Evolutionary conservation across 202 grass and related monocot species (phyloP).

Genomic region (Eragrostis tef): DNA sequence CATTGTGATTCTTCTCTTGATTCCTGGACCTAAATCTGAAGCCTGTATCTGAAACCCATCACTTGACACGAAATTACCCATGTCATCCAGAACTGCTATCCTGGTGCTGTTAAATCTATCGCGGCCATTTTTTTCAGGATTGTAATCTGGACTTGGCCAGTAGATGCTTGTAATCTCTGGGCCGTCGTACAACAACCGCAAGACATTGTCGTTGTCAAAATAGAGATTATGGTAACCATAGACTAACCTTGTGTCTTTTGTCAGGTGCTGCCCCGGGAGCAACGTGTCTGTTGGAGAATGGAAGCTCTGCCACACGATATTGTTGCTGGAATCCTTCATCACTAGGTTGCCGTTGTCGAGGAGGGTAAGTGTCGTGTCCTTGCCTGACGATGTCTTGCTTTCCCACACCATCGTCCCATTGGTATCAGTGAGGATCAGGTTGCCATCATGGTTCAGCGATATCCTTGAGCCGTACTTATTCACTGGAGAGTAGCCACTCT

Average conservation of each 20-base stretch:
- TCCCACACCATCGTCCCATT: conserved; percentile 61
- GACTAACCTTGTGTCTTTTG: conserved; percentile 55
- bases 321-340: conserved; percentile 48
- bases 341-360: conserved; percentile 73
- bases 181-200: conserved; percentile 62
- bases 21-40: conserved; percentile 52
- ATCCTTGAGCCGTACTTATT: conserved; percentile 58
- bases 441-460: conserved; percentile 50
- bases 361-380: conserved; percentile 47
- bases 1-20: conserved; percentile 59
- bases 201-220: conserved; percentile 73
- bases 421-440: conserved; percentile 58
- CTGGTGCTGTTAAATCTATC: conserved; percentile 67
- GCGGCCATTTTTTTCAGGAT: conserved; percentile 47
- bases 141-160: conserved; percentile 64
- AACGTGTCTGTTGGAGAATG: conserved; percentile 70
- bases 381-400: conserved; percentile 52
- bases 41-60: conserved; percentile 50
- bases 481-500: conserved; percentile 45
- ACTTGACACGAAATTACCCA: conserved; percentile 62
- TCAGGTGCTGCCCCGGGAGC: conserved; percentile 63
- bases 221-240: conserved; percentile 61
- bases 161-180: conserved; percentile 79
- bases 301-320: conserved; percentile 71
- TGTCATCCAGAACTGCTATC: conserved; percentile 58